Percentiles rank a stretch among this genome's conserved stretches.
Evolutionary conservation across 371 early-diverging fungal genomes (phyloP).

Genomic region (Mortierella sp.): DNA sequence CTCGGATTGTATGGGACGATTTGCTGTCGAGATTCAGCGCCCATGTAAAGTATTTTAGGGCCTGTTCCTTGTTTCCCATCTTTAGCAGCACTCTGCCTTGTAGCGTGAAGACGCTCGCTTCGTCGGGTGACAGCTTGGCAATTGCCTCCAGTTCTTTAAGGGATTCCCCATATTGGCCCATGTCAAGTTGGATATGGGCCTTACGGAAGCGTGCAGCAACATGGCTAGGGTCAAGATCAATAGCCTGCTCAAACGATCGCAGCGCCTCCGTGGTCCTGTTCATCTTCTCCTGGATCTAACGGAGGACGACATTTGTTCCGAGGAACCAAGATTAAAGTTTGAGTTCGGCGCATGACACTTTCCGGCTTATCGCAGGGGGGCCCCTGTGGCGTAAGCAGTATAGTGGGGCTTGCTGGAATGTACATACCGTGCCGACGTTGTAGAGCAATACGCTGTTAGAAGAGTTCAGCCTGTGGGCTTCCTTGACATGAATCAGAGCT

Average conservation of each 20-base stretch:
- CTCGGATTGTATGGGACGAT: constrained; percentile 59
- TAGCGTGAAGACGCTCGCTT: constrained; percentile 74
- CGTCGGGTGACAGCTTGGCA: constrained; percentile 58
- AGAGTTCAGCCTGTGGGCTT: constrained; percentile 71
- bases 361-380: neutral
- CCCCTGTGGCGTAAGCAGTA: neutral
- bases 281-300: constrained; percentile 54
- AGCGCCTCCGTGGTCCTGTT: constrained; percentile 49
- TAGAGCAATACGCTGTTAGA: constrained; percentile 68
- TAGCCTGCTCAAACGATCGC: constrained; percentile 49
- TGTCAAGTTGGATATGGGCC: constrained; percentile 63
- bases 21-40: constrained; percentile 71
- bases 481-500: constrained; percentile 72
- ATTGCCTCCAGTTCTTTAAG: constrained; percentile 63
- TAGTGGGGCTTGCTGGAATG: no score
- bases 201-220: constrained; percentile 62
- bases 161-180: constrained; percentile 65
- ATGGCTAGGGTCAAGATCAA: constrained; percentile 54
- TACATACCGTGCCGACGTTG: constrained; percentile 67
- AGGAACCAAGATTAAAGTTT: constrained; percentile 8
- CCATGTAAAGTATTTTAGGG: constrained; percentile 66
- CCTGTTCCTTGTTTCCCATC: constrained; percentile 63
- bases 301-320: neutral
- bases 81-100: constrained; percentile 71
- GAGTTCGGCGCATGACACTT: neutral